phyloP scores from a whole-genome alignment of 495 filamentous ascomycete species.

The Hypoxylon lienhwacheense region DNA sequence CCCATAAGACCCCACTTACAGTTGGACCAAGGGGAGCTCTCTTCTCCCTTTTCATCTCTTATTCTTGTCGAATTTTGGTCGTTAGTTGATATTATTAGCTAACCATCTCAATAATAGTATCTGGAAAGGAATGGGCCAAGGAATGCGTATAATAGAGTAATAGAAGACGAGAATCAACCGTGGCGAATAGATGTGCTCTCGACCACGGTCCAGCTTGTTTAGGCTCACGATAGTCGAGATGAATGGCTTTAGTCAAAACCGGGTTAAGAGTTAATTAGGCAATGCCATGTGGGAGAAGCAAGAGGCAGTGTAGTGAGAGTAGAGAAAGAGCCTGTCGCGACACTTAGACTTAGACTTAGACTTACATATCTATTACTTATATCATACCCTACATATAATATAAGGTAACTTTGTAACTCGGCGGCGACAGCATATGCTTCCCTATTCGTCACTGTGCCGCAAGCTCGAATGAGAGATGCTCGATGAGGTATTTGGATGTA shows the following conservation, averaged over 20 bases:
- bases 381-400: too few species aligned
- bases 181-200: constrained; percentile 16
- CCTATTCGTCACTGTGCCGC: constrained; percentile 6
- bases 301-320: too few species aligned
- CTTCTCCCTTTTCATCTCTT: not conserved
- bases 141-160: not conserved
- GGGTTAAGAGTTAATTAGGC: constrained; percentile 22
- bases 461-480: constrained; percentile 29
- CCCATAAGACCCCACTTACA: constrained; percentile 28
- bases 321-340: too few species aligned
- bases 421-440: too few species aligned
- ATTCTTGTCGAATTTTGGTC: constrained; percentile 17
- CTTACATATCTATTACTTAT: too few species aligned
- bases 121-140: constrained; percentile 2
- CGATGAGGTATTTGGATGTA: constrained; percentile 43
- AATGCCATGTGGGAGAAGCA: constrained; percentile 39
- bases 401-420: too few species aligned
- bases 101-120: constrained; percentile 12
- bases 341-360: constrained; percentile 15
- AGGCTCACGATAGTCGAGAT: constrained; percentile 32
- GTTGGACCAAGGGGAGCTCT: constrained; percentile 23
- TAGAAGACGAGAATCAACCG: constrained; percentile 6
- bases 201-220: constrained; percentile 23
- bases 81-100: constrained; percentile 1
- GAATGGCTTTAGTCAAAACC: constrained; percentile 26